Percentiles rank a stretch among this genome's conserved stretches.
phyloP scores from a whole-genome alignment of 2,329 filamentous ascomycete species.

The Myotisia sp. region DNA sequence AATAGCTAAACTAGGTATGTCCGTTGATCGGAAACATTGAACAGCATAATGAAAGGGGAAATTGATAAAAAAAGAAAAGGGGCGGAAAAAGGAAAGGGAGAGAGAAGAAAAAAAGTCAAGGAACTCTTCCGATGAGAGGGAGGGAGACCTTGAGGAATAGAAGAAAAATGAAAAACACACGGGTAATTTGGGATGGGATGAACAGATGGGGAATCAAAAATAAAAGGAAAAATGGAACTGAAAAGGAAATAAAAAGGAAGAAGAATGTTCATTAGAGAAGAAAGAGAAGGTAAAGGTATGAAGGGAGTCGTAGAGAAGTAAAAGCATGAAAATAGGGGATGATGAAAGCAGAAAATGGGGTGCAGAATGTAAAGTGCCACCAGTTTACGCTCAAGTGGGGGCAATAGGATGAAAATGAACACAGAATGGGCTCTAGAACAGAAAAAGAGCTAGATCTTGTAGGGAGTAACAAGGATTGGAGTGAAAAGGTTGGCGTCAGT shows the following conservation, averaged over 20 bases:
- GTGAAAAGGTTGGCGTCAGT: background rate
- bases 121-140: too few species aligned
- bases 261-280: conserved; percentile 3
- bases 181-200: too few species aligned
- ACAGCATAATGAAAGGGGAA: background rate
- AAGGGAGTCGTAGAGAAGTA: conserved; percentile 10
- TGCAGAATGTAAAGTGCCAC: conserved; percentile 8
- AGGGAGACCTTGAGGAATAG: conserved; percentile 3
- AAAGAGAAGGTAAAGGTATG: conserved; percentile 5
- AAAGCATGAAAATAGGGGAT: too few species aligned
- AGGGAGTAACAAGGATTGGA: conserved; percentile 1
- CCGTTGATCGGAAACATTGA: too few species aligned
- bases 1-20: too few species aligned
- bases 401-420: background rate
- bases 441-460: background rate
- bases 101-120: conserved; percentile 1
- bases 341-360: conserved; percentile 11
- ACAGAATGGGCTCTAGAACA: background rate
- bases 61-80: background rate
- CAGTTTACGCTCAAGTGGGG: too few species aligned
- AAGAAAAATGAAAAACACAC: conserved; percentile 10
- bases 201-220: background rate
- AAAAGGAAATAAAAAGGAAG: conserved; percentile 10
- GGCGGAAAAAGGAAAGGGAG: conserved; percentile 6
- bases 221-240: conserved; percentile 6